These are phyloP conservation scores for Flammula alnicola DNA, from an alignment of 1,284 basidiomycete species.

Conservation along the genomic window DNA sequence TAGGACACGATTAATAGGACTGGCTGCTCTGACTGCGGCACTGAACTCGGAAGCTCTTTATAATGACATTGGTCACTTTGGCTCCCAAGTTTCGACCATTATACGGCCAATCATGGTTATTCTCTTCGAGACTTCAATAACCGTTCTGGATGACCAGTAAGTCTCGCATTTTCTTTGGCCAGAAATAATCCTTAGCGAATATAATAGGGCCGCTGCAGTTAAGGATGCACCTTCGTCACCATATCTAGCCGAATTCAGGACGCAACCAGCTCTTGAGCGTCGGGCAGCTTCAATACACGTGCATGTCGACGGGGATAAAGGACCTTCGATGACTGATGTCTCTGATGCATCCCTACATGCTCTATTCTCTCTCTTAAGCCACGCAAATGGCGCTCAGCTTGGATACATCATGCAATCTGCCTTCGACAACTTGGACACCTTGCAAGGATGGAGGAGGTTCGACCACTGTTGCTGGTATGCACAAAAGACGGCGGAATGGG, in stretches of 20 bases:
- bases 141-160: constrained; percentile 72
- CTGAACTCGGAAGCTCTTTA: constrained; percentile 88
- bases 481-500: constrained; percentile 79
- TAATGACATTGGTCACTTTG: constrained; percentile 76
- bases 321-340: constrained; percentile 78
- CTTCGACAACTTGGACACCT: constrained; percentile 67
- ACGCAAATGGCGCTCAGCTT: constrained; percentile 81
- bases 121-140: constrained; percentile 66
- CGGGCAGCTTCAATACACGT: constrained; percentile 87
- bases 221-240: constrained; percentile 74
- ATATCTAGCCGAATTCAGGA: constrained; percentile 82
- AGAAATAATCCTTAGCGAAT: constrained; percentile 9
- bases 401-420: constrained; percentile 73
- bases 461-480: constrained; percentile 87
- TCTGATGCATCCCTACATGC: constrained; percentile 75
- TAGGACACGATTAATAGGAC: constrained; percentile 85
- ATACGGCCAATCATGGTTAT: constrained; percentile 78
- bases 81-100: constrained; percentile 72
- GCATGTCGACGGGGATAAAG: constrained; percentile 87
- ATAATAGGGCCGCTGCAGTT: constrained; percentile 56
- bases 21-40: constrained; percentile 83
- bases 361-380: constrained; percentile 74
- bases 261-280: constrained; percentile 74
- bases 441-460: constrained; percentile 72
- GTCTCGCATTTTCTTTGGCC: constrained; percentile 35